These are phyloP conservation scores for Psidium guajava DNA, from an alignment of 345 rosid genomes.

Conservation along the genomic window DNA sequence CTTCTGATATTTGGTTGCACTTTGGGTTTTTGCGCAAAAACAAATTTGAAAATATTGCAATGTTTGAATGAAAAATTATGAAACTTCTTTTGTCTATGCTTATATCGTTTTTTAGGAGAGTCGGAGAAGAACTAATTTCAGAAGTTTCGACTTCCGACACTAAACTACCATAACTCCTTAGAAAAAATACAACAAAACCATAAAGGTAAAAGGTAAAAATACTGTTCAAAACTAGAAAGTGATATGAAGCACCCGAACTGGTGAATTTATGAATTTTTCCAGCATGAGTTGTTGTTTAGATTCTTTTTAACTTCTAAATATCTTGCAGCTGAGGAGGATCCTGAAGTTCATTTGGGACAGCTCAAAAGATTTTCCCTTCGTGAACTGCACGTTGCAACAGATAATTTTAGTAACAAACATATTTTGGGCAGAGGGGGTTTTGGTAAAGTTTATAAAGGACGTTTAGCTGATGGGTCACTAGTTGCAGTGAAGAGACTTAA, in stretches of 20 bases:
- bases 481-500: constrained; percentile 87
- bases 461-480: constrained; percentile 59
- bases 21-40: background rate
- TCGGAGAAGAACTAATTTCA: background rate
- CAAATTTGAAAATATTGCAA: background rate
- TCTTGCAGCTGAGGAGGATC: constrained; percentile 89
- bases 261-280: background rate
- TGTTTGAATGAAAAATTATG: background rate
- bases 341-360: constrained; percentile 88
- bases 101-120: background rate
- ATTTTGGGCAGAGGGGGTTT: constrained; percentile 86
- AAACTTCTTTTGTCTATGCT: background rate
- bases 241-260: background rate
- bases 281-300: background rate
- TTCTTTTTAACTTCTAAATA: background rate
- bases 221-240: background rate
- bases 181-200: background rate
- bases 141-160: background rate
- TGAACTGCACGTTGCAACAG: constrained; percentile 79
- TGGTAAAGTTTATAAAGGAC: constrained; percentile 89
- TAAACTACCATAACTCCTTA: background rate
- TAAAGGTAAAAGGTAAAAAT: background rate
- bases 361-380: constrained; percentile 80
- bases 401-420: constrained; percentile 57
- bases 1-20: background rate